Evolutionary conservation across 441 rosid species (phyloP).

Genomic region (Adansonia madagascariensis): DNA sequence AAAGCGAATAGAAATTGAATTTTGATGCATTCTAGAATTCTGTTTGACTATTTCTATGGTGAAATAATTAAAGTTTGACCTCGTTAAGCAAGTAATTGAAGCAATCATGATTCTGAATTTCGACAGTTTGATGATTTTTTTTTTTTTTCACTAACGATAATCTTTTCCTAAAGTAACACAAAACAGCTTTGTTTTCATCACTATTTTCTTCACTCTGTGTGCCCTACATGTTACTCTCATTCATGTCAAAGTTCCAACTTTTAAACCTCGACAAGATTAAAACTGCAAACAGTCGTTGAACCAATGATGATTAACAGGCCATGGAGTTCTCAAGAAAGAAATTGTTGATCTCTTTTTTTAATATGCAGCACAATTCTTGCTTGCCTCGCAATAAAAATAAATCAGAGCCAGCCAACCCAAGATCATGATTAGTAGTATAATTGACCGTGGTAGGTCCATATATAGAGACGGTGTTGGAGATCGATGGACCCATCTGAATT

Average conservation of each 20-base stretch:
- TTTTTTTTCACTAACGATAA: neutral
- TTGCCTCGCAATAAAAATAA: slow-evolving; percentile 7
- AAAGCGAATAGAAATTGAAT: neutral
- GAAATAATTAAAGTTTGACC: neutral
- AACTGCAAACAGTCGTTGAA: neutral
- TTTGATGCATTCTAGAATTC: neutral
- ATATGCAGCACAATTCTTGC: neutral
- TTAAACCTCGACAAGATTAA: neutral
- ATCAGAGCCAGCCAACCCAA: neutral
- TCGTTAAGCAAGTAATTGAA: neutral
- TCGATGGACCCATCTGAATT: neutral
- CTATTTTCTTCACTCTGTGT: slow-evolving; percentile 3
- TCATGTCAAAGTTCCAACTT: neutral
- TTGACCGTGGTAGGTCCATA: neutral
- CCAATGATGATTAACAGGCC: slow-evolving; percentile 3
- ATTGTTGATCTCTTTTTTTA: neutral
- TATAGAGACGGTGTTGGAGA: neutral
- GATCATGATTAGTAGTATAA: neutral
- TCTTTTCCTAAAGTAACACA: neutral
- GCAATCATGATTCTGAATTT: slow-evolving; percentile 6
- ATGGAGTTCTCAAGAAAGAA: slow-evolving; percentile 2
- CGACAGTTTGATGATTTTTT: neutral
- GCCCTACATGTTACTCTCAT: neutral
- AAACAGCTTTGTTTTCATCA: slow-evolving; percentile 6
- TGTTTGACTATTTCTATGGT: neutral